Base-by-base conservation (phyloP, 352 stramenopile genomes). In the Phytophthora aleatoria region DNA sequence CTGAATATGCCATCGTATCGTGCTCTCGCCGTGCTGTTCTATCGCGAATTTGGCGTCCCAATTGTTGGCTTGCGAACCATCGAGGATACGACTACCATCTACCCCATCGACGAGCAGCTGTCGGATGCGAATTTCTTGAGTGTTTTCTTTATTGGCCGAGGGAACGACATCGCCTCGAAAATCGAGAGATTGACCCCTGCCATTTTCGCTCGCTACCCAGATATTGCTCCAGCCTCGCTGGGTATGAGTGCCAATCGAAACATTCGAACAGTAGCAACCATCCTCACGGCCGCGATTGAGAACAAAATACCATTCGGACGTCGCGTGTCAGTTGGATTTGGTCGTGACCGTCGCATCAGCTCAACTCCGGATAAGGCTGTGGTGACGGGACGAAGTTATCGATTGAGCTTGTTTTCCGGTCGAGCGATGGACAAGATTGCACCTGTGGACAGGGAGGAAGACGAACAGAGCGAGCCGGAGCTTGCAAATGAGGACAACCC, bases 1-100 rank as follows among this genome's bases (percentile, higher is more conserved):
- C 58, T 83, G 5, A 56, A 60, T 12, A 78, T 91, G 55, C 44
- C 79, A 9, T 79, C 77, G 4, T 90, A 89, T 52, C 57, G 61
- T 7, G 51, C 73, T 5, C 53, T 93, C 2, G 82, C 79, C 1
- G 57, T 86, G 16, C 56, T 93, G 2, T 60, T 91, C 5, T 91
- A 90, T 55, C 74, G 79, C n/a, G 82, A 93, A 53, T 85, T 89
- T 39, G 72, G 74, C 7, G 69, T 82, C 8, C 74, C 82, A n/a
- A 30, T 90, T 2, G 58, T 93, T 36, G 77, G 78, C 0, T 61
- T 93, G 15, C 74, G 85, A 12, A 87, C 79, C 0, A 67, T 79
- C 3, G 71, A 91, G 41, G 81, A 90, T 6, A 67, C 70, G 5
- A 75, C 80, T 1, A 54, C 76, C 0, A 48, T 91, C 0, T 91